These are phyloP conservation scores for Hyphopichia khmerensis DNA, from an alignment of 1,139 yeast species.

Conservation along the genomic window DNA sequence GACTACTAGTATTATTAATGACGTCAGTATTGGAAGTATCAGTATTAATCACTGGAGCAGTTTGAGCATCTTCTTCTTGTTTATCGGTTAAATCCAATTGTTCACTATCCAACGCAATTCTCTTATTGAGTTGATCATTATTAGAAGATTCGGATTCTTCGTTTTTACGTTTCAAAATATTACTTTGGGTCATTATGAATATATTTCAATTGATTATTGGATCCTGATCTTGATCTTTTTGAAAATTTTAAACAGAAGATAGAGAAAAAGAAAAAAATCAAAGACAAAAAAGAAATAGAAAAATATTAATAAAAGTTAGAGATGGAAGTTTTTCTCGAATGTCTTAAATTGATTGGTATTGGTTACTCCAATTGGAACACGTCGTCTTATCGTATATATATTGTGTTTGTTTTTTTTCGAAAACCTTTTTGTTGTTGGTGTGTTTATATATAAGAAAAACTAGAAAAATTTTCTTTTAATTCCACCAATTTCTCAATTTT, in stretches of 20 bases:
- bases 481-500: constrained; percentile 3
- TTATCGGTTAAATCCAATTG: constrained; percentile 31
- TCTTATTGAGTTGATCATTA: constrained; percentile 46
- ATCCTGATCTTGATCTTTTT: background rate
- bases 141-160: constrained; percentile 47
- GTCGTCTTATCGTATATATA: background rate
- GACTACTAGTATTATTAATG: constrained; percentile 10
- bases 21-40: constrained; percentile 5
- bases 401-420: background rate
- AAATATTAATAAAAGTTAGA: background rate
- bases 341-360: background rate
- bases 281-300: background rate
- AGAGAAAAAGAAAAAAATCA: background rate
- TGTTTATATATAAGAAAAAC: too few species aligned
- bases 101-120: constrained; percentile 72
- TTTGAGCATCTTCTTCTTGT: constrained; percentile 40
- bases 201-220: too few species aligned
- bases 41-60: constrained; percentile 36
- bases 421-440: background rate
- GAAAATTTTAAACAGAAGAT: background rate
- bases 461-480: background rate
- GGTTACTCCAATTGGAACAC: background rate
- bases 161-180: constrained; percentile 66
- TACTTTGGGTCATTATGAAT: constrained; percentile 19
- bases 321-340: background rate